Percentiles rank a stretch among this genome's conserved stretches.
Evolutionary conservation across 2,329 filamentous ascomycete species (phyloP).

Genomic region (Paracoccidioides lutzii): DNA sequence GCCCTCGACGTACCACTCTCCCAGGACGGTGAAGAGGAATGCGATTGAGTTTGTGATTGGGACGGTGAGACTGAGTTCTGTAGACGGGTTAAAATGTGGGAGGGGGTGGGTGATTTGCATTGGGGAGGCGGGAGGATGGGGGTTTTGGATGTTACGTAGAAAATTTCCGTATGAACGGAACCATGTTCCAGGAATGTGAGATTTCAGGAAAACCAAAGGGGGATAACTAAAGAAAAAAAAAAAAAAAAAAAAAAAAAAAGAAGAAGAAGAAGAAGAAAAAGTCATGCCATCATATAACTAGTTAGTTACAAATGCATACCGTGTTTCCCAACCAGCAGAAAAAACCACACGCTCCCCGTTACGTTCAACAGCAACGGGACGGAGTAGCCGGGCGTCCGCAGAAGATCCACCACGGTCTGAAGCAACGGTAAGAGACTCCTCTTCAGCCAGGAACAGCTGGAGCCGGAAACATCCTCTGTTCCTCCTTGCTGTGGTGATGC

Average conservation of each 20-base stretch:
- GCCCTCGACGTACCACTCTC: slow-evolving; percentile 87
- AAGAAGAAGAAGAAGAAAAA: too few relatives aligned
- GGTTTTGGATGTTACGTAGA: too few relatives aligned
- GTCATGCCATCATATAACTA: too few relatives aligned
- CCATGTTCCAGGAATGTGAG: too few relatives aligned
- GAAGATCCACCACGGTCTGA: slow-evolving; percentile 64
- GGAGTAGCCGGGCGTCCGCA: slow-evolving; percentile 72
- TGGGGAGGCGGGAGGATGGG: too few relatives aligned
- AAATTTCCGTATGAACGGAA: too few relatives aligned
- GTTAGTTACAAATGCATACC: too few relatives aligned
- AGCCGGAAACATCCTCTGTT: background rate
- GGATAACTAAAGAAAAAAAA: too few relatives aligned
- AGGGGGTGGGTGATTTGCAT: background rate
- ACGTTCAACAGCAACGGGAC: slow-evolving; percentile 75
- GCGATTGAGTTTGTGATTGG: slow-evolving; percentile 90
- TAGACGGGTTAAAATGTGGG: background rate
- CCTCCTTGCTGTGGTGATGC: background rate
- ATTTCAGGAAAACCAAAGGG: too few relatives aligned
- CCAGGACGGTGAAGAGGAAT: slow-evolving; percentile 89
- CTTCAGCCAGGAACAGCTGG: slow-evolving; percentile 46
- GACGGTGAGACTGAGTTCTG: slow-evolving; percentile 83
- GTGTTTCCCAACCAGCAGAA: slow-evolving; percentile 80
- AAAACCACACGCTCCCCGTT: slow-evolving; percentile 94
- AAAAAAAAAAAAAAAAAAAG: too few relatives aligned
- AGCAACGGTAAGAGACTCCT: slow-evolving; percentile 50